Base-by-base conservation (phyloP, 352 stramenopile species). In the Globisporangium acanthophoron region DNA sequence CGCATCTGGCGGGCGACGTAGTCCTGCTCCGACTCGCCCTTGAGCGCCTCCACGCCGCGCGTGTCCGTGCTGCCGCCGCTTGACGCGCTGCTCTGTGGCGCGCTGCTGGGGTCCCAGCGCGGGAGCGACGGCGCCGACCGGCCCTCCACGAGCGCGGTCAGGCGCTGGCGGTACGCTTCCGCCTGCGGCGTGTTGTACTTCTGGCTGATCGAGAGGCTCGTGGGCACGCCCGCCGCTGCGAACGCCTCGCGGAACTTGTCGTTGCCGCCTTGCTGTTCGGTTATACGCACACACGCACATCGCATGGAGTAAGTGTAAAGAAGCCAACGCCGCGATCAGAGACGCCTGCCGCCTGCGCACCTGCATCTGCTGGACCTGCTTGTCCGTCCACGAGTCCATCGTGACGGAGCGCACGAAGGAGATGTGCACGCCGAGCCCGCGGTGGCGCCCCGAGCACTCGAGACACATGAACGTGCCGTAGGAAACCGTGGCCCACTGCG, bases 391-490 rank as follows among this genome's bases (percentile, higher is more conserved):
- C 56, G 81, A 92, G 68, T 94, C 81, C 81, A 94, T 92, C 3
- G 84, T 92, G 24, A 92, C 81, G 13, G 82, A 92, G 41, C 82
- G 70, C 53, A 98, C 91, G 65, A 98, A 98, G 31, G 87, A 95
- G 46, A 98, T 90, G 71, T 98, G 92, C 9, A 97, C 88, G 45
- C 93, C 94, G 50, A 98, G 74, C 16, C 84, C 80, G 35, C 94
- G 85, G 71, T 98, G 93, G 48, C 90, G 80, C 3, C 87, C 92
- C 20, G 89, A 97, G 78, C 93, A 98, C 69, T 98, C 91, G 62
- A 98, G 85, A 56, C 92, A 98, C 72, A 98, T 96, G 63, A 98
- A 98, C 21, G 96, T 95, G 52, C 94, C 94, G 72, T 97, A 98
- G 18, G 92, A 97, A 40, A 96, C 90, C 2, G 88, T 97, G 5